Evolutionary conservation across 192 early-diverging fungal species (phyloP).

Genomic region (Coemansia sp.): DNA sequence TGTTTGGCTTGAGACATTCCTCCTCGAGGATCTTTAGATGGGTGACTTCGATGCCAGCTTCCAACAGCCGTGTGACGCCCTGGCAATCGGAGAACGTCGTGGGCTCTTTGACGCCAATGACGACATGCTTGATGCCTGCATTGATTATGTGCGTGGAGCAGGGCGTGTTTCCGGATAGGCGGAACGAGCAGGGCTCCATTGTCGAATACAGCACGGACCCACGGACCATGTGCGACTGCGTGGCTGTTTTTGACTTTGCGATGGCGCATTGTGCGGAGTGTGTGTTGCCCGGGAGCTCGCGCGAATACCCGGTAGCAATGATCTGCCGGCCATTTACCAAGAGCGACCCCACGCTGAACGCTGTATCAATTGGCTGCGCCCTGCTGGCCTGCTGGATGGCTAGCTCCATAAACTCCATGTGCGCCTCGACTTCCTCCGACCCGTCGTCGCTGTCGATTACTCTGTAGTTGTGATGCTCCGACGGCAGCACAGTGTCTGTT

Average conservation of each 20-base stretch:
- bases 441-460: constrained; percentile 45
- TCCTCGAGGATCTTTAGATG: constrained; percentile 76
- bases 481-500: neutral
- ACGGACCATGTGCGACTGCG: constrained; percentile 23
- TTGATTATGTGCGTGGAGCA: constrained; percentile 75
- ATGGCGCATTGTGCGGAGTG: constrained; percentile 94
- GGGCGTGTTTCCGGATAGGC: constrained; percentile 81
- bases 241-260: constrained; percentile 62
- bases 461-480: constrained; percentile 16
- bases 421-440: constrained; percentile 44
- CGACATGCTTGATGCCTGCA: constrained; percentile 67
- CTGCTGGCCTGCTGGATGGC: constrained; percentile 83
- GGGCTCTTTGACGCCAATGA: constrained; percentile 93
- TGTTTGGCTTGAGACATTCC: constrained; percentile 72
- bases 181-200: constrained; percentile 94
- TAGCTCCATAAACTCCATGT: constrained; percentile 74
- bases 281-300: constrained; percentile 94
- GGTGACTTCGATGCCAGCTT: constrained; percentile 75
- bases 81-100: constrained; percentile 79
- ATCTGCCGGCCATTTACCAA: constrained; percentile 59
- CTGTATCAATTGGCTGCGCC: constrained; percentile 73
- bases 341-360: constrained; percentile 94
- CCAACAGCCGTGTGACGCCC: constrained; percentile 68
- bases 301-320: constrained; percentile 83
- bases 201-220: constrained; percentile 88